phyloP scores from a whole-genome alignment of 2,329 filamentous ascomycete species.

The Chaetomium olivaceum region DNA sequence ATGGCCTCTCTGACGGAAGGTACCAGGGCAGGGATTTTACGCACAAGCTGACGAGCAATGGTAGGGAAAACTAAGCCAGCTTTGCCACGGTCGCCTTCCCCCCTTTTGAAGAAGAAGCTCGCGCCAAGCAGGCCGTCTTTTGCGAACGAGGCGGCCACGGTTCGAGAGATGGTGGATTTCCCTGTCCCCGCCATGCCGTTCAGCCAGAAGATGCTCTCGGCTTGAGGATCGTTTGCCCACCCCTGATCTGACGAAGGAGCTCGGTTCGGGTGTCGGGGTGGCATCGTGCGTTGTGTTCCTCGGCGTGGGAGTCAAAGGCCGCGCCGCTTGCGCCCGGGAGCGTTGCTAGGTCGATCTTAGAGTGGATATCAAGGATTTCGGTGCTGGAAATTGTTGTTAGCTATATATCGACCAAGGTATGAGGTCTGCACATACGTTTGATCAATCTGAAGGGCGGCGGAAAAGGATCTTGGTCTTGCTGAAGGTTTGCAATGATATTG shows the following conservation, averaged over 20 bases:
- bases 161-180: slow-evolving; percentile 45
- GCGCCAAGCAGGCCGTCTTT: slow-evolving; percentile 34
- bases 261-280: slow-evolving; percentile 37
- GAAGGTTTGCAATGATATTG: no score
- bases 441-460: slow-evolving; percentile 33
- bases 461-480: no score
- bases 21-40: slow-evolving; percentile 35
- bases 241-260: slow-evolving; percentile 36
- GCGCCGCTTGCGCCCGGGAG: no score
- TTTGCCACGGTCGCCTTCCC: slow-evolving; percentile 42
- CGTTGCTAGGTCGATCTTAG: no score
- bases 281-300: slow-evolving; percentile 32
- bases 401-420: no score
- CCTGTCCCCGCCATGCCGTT: no score
- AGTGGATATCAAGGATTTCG: no score
- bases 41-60: slow-evolving; percentile 40
- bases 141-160: slow-evolving; percentile 33
- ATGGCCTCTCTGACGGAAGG: slow-evolving; percentile 36
- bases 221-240: slow-evolving; percentile 34
- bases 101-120: slow-evolving; percentile 50
- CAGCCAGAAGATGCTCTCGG: slow-evolving; percentile 40
- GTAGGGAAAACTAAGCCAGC: slow-evolving; percentile 41
- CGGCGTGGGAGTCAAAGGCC: no score
- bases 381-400: no score
- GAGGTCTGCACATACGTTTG: no score